Percentiles rank a stretch among this genome's conserved stretches.
phyloP scores from a whole-genome alignment of 164 flowering plant species.

The Annona squamosa region DNA sequence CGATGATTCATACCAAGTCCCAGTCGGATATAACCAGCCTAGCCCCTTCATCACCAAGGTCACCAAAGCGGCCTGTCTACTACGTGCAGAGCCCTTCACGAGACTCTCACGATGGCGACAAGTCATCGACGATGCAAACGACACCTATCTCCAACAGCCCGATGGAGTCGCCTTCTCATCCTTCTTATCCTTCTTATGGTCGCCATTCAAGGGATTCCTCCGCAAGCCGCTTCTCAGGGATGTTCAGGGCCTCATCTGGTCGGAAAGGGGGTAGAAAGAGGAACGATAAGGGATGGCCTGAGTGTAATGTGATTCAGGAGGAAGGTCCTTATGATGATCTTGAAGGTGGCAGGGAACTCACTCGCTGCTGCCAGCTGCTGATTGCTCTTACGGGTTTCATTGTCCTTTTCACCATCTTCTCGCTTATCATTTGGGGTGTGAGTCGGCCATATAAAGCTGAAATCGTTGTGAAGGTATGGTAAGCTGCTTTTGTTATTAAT shows the following conservation, averaged over 20 bases:
- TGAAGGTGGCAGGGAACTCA: conserved; percentile 26
- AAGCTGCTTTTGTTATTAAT: not conserved
- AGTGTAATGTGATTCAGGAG: conserved; percentile 78
- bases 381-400: conserved; percentile 30
- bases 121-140: conserved; percentile 78
- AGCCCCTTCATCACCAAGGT: conserved; percentile 82
- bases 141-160: conserved; percentile 80
- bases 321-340: conserved; percentile 75
- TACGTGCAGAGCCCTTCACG: conserved; percentile 94
- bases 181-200: conserved; percentile 58
- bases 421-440: conserved; percentile 64
- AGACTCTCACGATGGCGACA: conserved; percentile 95
- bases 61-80: conserved; percentile 75
- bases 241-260: conserved; percentile 75
- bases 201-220: conserved; percentile 90
- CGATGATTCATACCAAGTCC: conserved; percentile 70
- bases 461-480: conserved; percentile 40
- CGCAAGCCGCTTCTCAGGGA: conserved; percentile 82
- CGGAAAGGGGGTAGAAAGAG: conserved; percentile 55
- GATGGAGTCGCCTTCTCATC: conserved; percentile 94
- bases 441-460: conserved; percentile 47
- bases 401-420: conserved; percentile 39
- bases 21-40: conserved; percentile 87
- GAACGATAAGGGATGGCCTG: conserved; percentile 97
- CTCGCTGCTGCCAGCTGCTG: conserved; percentile 31